Conservation (phyloP, 2,329 filamentous ascomycete genomes). For the Aspergillus ustus region DNA sequence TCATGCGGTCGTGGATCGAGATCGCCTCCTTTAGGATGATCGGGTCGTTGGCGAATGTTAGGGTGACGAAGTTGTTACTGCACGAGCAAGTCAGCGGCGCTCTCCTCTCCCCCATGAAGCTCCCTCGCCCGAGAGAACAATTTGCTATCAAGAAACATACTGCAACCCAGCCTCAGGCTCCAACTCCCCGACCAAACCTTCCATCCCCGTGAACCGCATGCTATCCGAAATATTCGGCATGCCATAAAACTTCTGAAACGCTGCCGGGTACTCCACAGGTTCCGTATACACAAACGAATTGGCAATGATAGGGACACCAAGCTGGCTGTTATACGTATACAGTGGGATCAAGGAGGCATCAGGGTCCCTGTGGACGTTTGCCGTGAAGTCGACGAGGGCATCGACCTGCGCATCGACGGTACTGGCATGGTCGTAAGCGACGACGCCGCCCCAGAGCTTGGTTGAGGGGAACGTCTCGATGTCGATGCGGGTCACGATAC, state of each 20-base stretch:
- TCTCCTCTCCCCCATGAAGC: no score
- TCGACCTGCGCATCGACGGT: conserved; percentile 17
- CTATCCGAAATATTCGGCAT: conserved; percentile 17
- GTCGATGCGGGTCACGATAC: conserved; percentile 5
- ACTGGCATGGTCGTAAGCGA: not conserved
- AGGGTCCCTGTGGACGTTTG: conserved; percentile 21
- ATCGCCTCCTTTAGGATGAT: not conserved
- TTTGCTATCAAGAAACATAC: not conserved
- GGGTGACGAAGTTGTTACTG: conserved; percentile 1
- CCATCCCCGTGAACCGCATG: not conserved
- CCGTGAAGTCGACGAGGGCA: conserved; percentile 23
- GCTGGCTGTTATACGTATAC: conserved; percentile 35
- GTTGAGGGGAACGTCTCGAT: not conserved
- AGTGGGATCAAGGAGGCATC: conserved; percentile 43
- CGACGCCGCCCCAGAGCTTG: not conserved
- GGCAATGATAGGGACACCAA: conserved; percentile 18
- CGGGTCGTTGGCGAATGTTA: conserved; percentile 5
- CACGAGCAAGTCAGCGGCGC: no score
- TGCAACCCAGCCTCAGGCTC: not conserved
- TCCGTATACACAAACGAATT: conserved; percentile 18
- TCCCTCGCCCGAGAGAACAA: no score
- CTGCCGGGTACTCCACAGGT: conserved; percentile 13
- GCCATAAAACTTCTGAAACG: conserved; percentile 15
- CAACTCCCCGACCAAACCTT: not conserved
- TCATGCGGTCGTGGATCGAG: not conserved